Base-by-base conservation (phyloP, 2,329 filamentous ascomycete genomes). In the Colletotrichum melonis region DNA sequence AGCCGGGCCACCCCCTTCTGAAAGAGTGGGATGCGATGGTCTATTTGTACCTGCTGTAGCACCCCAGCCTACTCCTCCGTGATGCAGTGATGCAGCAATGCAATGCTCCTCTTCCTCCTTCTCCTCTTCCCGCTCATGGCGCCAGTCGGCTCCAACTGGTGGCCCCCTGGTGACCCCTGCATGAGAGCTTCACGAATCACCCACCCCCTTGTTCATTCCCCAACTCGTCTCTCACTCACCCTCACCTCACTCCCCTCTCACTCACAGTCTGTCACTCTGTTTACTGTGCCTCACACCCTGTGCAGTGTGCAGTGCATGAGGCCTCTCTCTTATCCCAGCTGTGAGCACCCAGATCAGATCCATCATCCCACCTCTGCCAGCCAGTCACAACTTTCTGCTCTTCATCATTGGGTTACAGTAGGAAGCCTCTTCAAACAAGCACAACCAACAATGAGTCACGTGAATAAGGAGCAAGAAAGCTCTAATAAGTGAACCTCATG, bases 31-130 rank as follows among this genome's bases (percentile, higher is more conserved):
- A 73, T 73, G 60, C 60, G 58, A 28, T 24, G 67, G 56, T 59
- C 70, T 70, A 70, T 73, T 70, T 73, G 70, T 73, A 73, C 70
- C 70, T 73, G 70, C 70, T 49, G 55, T 62, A 57, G 16, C 60
- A 62, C 59, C 46, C 69, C 28, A 14, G 46, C 35, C 56, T 55
- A n/a, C 19, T 14, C 7, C 55, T 11, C 19, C 19, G 28, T n/a
- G 35, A 63, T 19, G n/a, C 35, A 2, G 24, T 22, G 9, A 24
- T 42, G 4, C 12, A 32, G 30, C 30, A 32, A 32, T 42, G 26
- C 26, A 26, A 22, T 42, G 4, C 12, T 35, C 58, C 22, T 32
- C 24, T 49, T 32, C 30, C 30, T 32, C 8, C 30, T 32, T 9
- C 32, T 35, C 32, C 32, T 35, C 32, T 35, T 11, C 32, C 26